Evolutionary conservation across 345 rosid genomes (phyloP).

Genomic region (Linum trigynum): DNA sequence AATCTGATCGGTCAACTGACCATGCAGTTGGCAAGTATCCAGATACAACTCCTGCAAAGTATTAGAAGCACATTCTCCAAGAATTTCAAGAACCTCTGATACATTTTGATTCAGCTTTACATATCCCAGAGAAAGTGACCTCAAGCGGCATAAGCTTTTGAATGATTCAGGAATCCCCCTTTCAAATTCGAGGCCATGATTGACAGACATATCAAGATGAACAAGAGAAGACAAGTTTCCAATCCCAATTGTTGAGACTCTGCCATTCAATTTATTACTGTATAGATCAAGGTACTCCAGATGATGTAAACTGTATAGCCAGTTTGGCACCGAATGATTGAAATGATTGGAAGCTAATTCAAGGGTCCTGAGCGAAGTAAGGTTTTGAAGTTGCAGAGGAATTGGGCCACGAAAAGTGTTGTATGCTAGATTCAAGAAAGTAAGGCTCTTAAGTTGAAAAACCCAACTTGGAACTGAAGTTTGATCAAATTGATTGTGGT

Average conservation of each 20-base stretch:
- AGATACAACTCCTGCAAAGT: slow-evolving; percentile 15
- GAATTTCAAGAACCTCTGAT: not conserved
- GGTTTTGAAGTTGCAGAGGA: slow-evolving; percentile 7
- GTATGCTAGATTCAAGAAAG: not conserved
- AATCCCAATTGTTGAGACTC: slow-evolving; percentile 8
- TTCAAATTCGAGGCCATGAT: not conserved
- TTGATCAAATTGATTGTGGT: not conserved
- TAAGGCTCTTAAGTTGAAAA: slow-evolving; percentile 13
- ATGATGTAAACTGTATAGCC: not conserved
- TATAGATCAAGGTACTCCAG: slow-evolving; percentile 17
- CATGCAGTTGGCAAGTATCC: slow-evolving; percentile 10
- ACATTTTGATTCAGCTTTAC: not conserved
- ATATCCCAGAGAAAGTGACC: not conserved
- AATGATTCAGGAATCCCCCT: slow-evolving; percentile 17
- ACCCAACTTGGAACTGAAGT: slow-evolving; percentile 11
- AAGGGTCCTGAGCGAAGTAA: slow-evolving; percentile 11
- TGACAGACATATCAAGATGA: slow-evolving; percentile 6
- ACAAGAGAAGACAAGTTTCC: slow-evolving; percentile 15
- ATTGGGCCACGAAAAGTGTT: slow-evolving; percentile 12
- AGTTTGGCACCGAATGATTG: not conserved
- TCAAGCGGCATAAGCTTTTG: slow-evolving; percentile 14
- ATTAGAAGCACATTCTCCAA: slow-evolving; percentile 11
- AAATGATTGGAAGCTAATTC: slow-evolving; percentile 8
- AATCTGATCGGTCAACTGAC: slow-evolving; percentile 15
- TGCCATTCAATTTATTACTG: slow-evolving; percentile 9